Evolutionary conservation across 257 asterid genomes (phyloP).

Genomic region (Plantago major): DNA sequence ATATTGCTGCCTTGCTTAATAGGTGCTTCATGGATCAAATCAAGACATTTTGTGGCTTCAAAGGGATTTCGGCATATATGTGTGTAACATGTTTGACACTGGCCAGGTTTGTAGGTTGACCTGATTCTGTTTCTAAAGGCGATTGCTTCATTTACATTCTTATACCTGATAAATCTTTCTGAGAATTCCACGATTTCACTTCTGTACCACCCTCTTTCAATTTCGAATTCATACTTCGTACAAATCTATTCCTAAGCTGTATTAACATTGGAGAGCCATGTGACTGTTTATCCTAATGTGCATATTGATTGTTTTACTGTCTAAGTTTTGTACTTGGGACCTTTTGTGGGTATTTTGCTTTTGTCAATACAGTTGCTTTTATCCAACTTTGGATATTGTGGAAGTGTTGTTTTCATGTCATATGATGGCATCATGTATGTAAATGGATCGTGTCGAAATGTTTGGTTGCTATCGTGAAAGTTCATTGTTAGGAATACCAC

Average conservation of each 20-base stretch:
- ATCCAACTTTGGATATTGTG: too few species aligned
- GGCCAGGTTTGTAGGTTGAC: slow-evolving; percentile 72
- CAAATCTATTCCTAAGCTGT: not conserved
- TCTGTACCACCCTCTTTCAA: not conserved
- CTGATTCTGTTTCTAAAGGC: slow-evolving; percentile 7
- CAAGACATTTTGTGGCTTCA: slow-evolving; percentile 92
- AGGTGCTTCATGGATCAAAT: slow-evolving; percentile 99
- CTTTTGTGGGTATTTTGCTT: too few species aligned
- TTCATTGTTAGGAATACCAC: too few species aligned
- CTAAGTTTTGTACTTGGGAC: too few species aligned
- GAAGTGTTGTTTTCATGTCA: too few species aligned
- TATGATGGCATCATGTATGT: too few species aligned
- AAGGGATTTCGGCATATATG: slow-evolving; percentile 89
- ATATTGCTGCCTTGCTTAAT: slow-evolving; percentile 22
- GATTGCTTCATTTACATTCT: slow-evolving; percentile 9
- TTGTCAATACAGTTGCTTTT: too few species aligned
- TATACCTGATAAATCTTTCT: not conserved
- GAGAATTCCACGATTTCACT: slow-evolving; percentile 10
- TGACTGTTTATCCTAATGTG: too few species aligned
- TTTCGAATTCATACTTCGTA: too few species aligned
- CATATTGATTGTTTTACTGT: too few species aligned
- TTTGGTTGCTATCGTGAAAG: too few species aligned
- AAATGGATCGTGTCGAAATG: too few species aligned
- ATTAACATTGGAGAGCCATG: not conserved
- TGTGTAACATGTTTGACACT: slow-evolving; percentile 97